Evolutionary conservation across 805 yeast genomes (phyloP), one percentile per base, ranked within the genome.

Genomic region (Saturnispora saitoi): DNA sequence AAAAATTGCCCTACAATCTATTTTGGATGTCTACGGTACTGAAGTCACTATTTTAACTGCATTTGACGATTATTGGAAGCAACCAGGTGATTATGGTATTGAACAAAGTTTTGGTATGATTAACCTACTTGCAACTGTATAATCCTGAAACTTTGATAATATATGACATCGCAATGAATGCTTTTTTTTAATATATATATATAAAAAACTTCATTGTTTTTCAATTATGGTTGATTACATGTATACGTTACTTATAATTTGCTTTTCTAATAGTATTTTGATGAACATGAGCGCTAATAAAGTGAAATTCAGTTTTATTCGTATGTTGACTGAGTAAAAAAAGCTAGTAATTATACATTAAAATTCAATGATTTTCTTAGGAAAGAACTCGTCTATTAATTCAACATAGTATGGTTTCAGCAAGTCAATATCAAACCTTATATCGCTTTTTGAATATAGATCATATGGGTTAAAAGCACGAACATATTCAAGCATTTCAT

Each of bases 31-130:
- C 26, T 66, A 81, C 43, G 78, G 81, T 38, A 70, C 77, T 32
- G 78, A 81, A 42, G 77, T 78, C 44, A 83, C 90, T 3, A 75
- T 90, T 50, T 72, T 90, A 59, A 79, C 95, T 19, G 80, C 89
- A n/a, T 88, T 68, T 66, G 71, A 90, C 59, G 97, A 90, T 65
- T 72, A 67, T 66, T 90, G 97, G 97, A 90, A 90, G 63, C 58
- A 61, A 10, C 89, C 96, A 22, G 96, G 97, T 50, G 71, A 74
- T 2, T 83, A 86, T 63, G 85, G 83, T 53, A 80, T 90, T 60
- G 97, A 90, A 68, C 96, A 87, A 68, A 80, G 78, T 46, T 90
- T 90, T 58, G 97, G 97, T 59, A 70, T 78, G 54, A 70, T 76
- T 49, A 63, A 71, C 36, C 50, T 65, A 12, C 40, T 45, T 17